Evolutionary conservation across 768 basidiomycete genomes (phyloP).

Genomic region (Kwoniella dejecticola): DNA sequence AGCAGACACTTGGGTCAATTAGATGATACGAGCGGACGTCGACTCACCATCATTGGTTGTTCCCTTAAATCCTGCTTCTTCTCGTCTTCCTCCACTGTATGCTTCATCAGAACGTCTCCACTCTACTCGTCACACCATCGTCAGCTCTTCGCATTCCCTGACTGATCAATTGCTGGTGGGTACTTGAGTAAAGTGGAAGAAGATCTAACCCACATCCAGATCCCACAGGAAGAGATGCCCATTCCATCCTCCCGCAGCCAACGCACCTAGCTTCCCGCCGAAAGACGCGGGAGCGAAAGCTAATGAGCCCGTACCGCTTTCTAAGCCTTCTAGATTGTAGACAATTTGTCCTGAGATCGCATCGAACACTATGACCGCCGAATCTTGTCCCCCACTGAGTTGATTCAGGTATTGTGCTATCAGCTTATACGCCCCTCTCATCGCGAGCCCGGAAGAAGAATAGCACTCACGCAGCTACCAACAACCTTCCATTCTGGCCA

Average conservation of each 20-base stretch:
- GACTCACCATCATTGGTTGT: conserved; percentile 39
- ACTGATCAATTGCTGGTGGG: not conserved
- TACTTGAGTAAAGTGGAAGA: no score
- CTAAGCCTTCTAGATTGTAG: conserved; percentile 38
- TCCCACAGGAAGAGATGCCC: conserved; percentile 49
- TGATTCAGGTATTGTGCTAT: no score
- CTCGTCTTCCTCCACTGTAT: conserved; percentile 29
- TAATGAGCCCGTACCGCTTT: conserved; percentile 42
- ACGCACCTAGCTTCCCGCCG: conserved; percentile 24
- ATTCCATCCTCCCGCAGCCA: conserved; percentile 51
- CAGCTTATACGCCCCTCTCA: no score
- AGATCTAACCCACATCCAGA: conserved; percentile 45
- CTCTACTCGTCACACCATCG: conserved; percentile 11
- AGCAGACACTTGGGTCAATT: not conserved
- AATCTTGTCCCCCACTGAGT: conserved; percentile 49
- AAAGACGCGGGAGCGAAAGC: conserved; percentile 46
- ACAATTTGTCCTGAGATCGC: conserved; percentile 41
- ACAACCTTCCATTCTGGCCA: conserved; percentile 31
- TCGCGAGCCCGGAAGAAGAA: no score
- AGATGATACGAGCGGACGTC: not conserved
- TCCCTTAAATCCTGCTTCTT: conserved; percentile 23
- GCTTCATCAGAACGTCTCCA: conserved; percentile 23
- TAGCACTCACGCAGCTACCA: conserved; percentile 48
- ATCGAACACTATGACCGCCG: conserved; percentile 51
- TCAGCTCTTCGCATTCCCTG: not conserved